phyloP scores from a whole-genome alignment of 352 stramenopile species.

The Phytophthora sp. region DNA sequence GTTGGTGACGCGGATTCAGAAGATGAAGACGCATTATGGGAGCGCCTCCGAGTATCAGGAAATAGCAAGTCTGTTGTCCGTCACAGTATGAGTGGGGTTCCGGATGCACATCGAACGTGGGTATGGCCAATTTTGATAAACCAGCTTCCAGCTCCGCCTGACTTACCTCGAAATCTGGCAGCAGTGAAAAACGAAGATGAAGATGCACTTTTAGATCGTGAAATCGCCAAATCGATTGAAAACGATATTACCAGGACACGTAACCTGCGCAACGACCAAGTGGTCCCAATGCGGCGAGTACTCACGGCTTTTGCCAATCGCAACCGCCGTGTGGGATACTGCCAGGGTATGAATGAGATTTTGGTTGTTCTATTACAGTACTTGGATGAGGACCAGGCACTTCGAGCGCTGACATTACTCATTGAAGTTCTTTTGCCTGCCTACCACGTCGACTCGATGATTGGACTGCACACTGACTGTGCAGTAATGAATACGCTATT shows the following conservation, averaged over 20 bases:
- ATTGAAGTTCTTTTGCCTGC: conserved; percentile 78
- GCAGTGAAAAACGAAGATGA: conserved; percentile 38
- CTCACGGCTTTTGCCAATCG: conserved; percentile 76
- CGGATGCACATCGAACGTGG: conserved; percentile 70
- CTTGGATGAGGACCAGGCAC: conserved; percentile 63
- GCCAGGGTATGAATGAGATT: conserved; percentile 89
- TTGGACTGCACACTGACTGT: conserved; percentile 83
- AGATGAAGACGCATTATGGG: conserved; percentile 50
- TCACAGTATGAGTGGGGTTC: conserved; percentile 60
- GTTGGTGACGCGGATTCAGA: conserved; percentile 30
- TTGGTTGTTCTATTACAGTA: conserved; percentile 75
- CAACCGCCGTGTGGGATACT: conserved; percentile 83
- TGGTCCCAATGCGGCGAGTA: conserved; percentile 65
- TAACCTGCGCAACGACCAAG: conserved; percentile 60
- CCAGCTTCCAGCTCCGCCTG: conserved; percentile 40
- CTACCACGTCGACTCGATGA: conserved; percentile 88
- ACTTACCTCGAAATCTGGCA: conserved; percentile 42
- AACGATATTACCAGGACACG: conserved; percentile 80
- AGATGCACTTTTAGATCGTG: conserved; percentile 58
- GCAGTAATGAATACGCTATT: conserved; percentile 85
- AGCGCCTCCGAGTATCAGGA: conserved; percentile 40
- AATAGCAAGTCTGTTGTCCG: conserved; percentile 37
- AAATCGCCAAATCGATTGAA: conserved; percentile 82
- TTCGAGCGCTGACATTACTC: conserved; percentile 67
- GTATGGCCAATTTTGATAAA: conserved; percentile 76